A percentile compares a stretch with the other conserved stretches of the same genome.
These are phyloP conservation scores for Helicocarpus griseus DNA, from an alignment of 2,329 filamentous ascomycete genomes.

Conservation along the genomic window DNA sequence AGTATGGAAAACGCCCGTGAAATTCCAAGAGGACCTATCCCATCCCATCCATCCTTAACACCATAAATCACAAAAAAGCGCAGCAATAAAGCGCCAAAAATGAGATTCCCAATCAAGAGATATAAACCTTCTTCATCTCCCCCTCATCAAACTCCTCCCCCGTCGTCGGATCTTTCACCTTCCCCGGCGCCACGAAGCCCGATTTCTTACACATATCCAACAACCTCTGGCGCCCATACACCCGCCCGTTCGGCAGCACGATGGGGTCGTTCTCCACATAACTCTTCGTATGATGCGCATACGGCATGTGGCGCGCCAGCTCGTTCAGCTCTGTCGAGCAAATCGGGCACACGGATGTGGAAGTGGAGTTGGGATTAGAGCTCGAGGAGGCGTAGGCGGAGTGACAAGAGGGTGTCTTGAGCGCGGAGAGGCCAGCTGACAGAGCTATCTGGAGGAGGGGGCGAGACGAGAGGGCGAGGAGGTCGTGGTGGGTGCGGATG, in stretches of 20 bases:
- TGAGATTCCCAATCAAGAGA: conserved; percentile 47
- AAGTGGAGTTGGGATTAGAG: conserved; percentile 45
- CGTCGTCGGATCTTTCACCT: conserved; percentile 69
- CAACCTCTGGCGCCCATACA: conserved; percentile 69
- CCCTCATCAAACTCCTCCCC: conserved; percentile 55
- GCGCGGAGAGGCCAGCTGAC: conserved; percentile 79
- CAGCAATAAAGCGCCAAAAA: background rate
- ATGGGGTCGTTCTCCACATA: conserved; percentile 81
- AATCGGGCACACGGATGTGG: conserved; percentile 77
- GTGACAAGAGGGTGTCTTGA: conserved; percentile 93
- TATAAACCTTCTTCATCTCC: conserved; percentile 78
- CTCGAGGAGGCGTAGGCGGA: conserved; percentile 51
- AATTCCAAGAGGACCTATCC: background rate
- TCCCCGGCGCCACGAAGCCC: conserved; percentile 51
- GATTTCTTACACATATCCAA: conserved; percentile 70
- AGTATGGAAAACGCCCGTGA: background rate
- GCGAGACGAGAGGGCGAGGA: conserved; percentile 70
- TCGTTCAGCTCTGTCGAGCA: conserved; percentile 93
- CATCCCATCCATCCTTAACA: background rate
- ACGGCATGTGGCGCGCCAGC: conserved; percentile 77
- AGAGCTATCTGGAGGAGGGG: conserved; percentile 86
- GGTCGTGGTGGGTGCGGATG: conserved; percentile 71
- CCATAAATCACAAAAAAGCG: background rate
- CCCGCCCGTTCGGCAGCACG: conserved; percentile 74
- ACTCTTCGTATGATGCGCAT: conserved; percentile 90